Evolutionary conservation across 1,139 yeast genomes (phyloP), one percentile per base, ranked within the genome.

Genomic region (Candida gigantensis): DNA sequence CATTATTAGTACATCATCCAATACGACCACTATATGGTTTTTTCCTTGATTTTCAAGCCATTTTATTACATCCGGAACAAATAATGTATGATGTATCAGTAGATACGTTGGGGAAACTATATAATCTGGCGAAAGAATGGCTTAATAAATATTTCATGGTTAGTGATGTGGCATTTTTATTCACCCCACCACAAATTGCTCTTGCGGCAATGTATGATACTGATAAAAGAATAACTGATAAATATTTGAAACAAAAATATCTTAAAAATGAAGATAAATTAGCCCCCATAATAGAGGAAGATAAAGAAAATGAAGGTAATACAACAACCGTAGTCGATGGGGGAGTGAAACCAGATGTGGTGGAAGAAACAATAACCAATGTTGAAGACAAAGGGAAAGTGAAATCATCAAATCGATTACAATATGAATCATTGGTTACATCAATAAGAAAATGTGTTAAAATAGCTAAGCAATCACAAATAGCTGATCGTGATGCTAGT

Each of bases 121-220:
- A 86, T 56, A 95, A 87, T 51, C 62, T 68, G 26, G 87, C 95
- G 2, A 77, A 84, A 48, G 69, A 67, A 21, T 64, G 81, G 61
- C 69, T 88, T 6, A 76, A 80, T 32, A 83, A 81, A 13, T 74
- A 85, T 41, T 72, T 68, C 0, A 58, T 89, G 33, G 65, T 85
- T 30, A 80, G 94, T 20, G 96, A 90, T 54, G 90, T 78, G 3
- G 67, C 74, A 11, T 90, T 88, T 50, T 65, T 81, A 23, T 92
- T 68, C 58, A 82, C 97, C 0, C 98, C 98, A 2, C 96, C 98
- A 1, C 98, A 92, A 52, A 85, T 92, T 25, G 96, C 97, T 0
- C 65, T 92, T 39, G 95, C 97, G 0, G 88, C 94, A 5, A 70
- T 90, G 58, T 77, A 82, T 58, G 72, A 73, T 34, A 76, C 74